These are phyloP conservation scores for Omphalea diandra DNA, from an alignment of 441 rosid species.

Conservation along the genomic window DNA sequence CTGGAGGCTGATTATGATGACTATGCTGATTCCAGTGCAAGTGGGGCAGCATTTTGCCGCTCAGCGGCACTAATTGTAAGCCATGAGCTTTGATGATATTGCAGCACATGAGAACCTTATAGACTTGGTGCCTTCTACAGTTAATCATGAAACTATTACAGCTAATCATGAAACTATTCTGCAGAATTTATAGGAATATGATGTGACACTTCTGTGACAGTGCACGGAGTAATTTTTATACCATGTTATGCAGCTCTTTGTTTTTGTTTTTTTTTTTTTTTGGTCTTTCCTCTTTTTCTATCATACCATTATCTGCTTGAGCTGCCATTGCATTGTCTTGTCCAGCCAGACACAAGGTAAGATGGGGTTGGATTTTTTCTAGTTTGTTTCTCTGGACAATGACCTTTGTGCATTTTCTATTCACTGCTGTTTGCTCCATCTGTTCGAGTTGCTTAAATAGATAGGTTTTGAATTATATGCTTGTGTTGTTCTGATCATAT, in stretches of 20 bases:
- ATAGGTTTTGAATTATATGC: not conserved
- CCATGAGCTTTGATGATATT: not conserved
- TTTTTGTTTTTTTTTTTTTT: not conserved
- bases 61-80: slow-evolving; percentile 88
- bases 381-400: too few species aligned
- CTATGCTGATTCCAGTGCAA: slow-evolving; percentile 74
- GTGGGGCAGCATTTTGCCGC: slow-evolving; percentile 90
- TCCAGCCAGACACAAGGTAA: not conserved
- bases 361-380: too few species aligned
- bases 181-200: too few species aligned
- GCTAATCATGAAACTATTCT: too few species aligned
- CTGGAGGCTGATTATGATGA: slow-evolving; percentile 84
- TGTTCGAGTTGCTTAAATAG: not conserved
- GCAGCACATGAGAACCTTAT: not conserved
- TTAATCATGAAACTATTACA: not conserved
- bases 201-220: too few species aligned
- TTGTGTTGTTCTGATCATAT: not conserved
- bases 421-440: not conserved
- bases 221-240: not conserved
- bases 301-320: not conserved
- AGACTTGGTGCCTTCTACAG: not conserved
- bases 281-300: too few species aligned
- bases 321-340: not conserved
- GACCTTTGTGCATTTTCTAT: not conserved
- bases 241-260: not conserved